Percentiles rank a stretch among this genome's conserved stretches.
Conservation (phyloP, 805 yeast genomes). For the Zygosaccharomyces siamensis region DNA sequence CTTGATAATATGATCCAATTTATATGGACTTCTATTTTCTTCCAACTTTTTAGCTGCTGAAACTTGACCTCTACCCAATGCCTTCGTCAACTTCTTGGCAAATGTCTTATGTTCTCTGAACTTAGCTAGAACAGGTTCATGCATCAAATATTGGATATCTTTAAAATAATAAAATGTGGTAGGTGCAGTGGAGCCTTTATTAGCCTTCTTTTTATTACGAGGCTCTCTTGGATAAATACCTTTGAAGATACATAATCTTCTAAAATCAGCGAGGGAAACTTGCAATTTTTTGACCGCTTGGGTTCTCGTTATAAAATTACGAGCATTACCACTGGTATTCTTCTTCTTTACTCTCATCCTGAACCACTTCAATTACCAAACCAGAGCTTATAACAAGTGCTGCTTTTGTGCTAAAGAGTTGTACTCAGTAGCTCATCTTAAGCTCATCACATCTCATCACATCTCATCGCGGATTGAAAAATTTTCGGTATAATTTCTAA, state of each 20-base stretch:
- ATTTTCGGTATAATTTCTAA: constrained; percentile 13
- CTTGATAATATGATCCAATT: constrained; percentile 83
- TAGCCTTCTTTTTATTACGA: constrained; percentile 90
- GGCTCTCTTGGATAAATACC: constrained; percentile 98
- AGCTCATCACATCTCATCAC: constrained; percentile 22
- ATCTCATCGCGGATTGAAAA: constrained; percentile 20
- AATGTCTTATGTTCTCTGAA: constrained; percentile 95
- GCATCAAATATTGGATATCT: constrained; percentile 91
- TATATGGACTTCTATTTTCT: constrained; percentile 61
- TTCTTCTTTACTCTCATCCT: constrained; percentile 69
- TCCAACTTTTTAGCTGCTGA: constrained; percentile 84
- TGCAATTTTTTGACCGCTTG: constrained; percentile 91
- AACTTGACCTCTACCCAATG: constrained; percentile 88
- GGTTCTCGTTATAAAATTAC: constrained; percentile 86
- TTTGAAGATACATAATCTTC: constrained; percentile 94
- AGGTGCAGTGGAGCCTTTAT: constrained; percentile 96
- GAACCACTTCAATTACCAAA: not conserved
- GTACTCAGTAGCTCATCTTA: not conserved
- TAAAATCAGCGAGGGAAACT: constrained; percentile 91
- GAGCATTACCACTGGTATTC: constrained; percentile 83
- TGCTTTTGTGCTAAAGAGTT: not conserved
- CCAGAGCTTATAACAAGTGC: no score
- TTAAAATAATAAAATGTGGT: constrained; percentile 89
- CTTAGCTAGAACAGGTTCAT: constrained; percentile 86
- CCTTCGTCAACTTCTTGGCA: constrained; percentile 82